Conservation (phyloP, 1,139 yeast genomes). For the Debaryomycetaceae sp. region DNA sequence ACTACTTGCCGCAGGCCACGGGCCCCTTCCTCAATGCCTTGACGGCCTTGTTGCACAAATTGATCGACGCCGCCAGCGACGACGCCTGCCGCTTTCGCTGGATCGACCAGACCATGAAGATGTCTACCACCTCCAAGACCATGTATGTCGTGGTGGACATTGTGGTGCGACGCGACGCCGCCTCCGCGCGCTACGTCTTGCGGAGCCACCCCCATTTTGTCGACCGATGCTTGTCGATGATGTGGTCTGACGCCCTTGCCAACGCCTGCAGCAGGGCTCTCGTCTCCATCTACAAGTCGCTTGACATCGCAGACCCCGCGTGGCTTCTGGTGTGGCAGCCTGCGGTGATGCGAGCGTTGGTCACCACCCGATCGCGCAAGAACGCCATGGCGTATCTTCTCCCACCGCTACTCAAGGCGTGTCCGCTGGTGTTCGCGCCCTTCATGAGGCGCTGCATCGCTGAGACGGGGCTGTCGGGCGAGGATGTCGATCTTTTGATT, state of each 20-base stretch:
- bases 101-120: conserved; percentile 38
- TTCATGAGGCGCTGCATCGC: conserved; percentile 26
- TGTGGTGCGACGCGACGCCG: conserved; percentile 40
- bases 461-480: conserved; percentile 14
- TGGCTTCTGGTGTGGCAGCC: conserved; percentile 58
- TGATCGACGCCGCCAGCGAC: conserved; percentile 22
- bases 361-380: conserved; percentile 28
- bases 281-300: conserved; percentile 36
- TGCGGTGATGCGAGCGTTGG: conserved; percentile 31
- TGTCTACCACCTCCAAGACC: conserved; percentile 51
- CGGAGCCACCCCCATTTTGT: conserved; percentile 41
- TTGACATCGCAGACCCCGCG: conserved; percentile 14
- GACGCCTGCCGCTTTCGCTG: conserved; percentile 33
- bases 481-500: conserved; percentile 40
- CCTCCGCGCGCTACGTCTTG: conserved; percentile 37
- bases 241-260: conserved; percentile 59
- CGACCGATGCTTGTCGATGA: conserved; percentile 39
- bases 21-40: conserved; percentile 69
- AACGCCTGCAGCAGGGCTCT: conserved; percentile 65
- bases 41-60: conserved; percentile 51
- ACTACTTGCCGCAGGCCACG: conserved; percentile 67
- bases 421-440: conserved; percentile 25
- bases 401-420: conserved; percentile 55
- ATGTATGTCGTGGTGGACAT: conserved; percentile 56
- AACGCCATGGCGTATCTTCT: conserved; percentile 58